Percentiles rank a stretch among this genome's conserved stretches.
These are phyloP conservation scores for Vitis rotundifolia DNA, from an alignment of 164 flowering plant species.

Conservation along the genomic window DNA sequence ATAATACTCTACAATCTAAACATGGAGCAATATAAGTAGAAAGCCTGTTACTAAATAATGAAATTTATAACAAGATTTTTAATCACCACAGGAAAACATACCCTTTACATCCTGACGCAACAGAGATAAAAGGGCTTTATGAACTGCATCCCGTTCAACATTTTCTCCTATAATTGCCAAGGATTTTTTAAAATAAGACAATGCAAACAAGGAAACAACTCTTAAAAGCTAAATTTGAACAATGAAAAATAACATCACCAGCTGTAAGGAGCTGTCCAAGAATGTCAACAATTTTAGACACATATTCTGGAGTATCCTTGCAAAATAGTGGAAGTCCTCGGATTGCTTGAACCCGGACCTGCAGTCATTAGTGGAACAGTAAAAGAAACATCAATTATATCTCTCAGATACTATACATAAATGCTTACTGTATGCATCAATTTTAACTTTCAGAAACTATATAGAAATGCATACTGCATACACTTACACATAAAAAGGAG, in stretches of 20 bases:
- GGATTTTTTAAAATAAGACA: not conserved
- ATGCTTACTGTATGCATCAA: too few species aligned
- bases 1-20: too few species aligned
- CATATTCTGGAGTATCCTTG: slow-evolving; percentile 86
- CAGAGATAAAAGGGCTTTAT: slow-evolving; percentile 87
- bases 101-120: slow-evolving; percentile 92
- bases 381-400: too few species aligned
- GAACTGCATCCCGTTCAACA: slow-evolving; percentile 97
- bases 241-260: slow-evolving; percentile 41
- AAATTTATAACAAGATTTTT: too few species aligned
- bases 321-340: slow-evolving; percentile 96
- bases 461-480: too few species aligned
- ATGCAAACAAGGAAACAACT: not conserved
- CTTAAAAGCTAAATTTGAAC: not conserved
- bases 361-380: slow-evolving; percentile 3
- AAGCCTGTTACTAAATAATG: too few species aligned
- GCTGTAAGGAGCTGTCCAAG: slow-evolving; percentile 76
- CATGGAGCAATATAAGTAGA: too few species aligned
- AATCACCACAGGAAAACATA: slow-evolving; percentile 19
- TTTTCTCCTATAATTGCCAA: slow-evolving; percentile 57
- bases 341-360: slow-evolving; percentile 95
- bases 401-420: too few species aligned
- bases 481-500: too few species aligned
- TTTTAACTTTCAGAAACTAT: too few species aligned
- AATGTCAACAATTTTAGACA: slow-evolving; percentile 81